Evolutionary conservation across 768 basidiomycete species (phyloP).

Genomic region (Obba rivulosa): DNA sequence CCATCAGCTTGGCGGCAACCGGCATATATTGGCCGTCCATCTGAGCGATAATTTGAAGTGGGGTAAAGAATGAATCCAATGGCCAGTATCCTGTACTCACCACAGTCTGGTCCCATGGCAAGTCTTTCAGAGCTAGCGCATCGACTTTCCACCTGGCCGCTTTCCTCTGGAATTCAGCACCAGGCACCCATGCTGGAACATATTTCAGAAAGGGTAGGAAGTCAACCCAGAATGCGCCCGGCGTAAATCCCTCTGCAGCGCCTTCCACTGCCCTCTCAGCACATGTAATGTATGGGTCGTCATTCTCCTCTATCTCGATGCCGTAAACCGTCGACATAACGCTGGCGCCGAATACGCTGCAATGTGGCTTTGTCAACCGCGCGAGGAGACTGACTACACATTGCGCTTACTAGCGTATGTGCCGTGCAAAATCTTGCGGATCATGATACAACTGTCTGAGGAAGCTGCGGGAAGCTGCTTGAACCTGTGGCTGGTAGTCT

Average conservation of each 20-base stretch:
- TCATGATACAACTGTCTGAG: slow-evolving; percentile 27
- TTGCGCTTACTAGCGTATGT: slow-evolving; percentile 6
- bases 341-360: slow-evolving; percentile 10
- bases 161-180: slow-evolving; percentile 17
- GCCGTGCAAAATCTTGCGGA: slow-evolving; percentile 6
- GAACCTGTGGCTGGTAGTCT: slow-evolving; percentile 15
- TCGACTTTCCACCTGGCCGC: slow-evolving; percentile 4
- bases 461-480: slow-evolving; percentile 31
- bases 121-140: slow-evolving; percentile 6
- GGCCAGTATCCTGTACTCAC: too few species aligned
- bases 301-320: slow-evolving; percentile 8
- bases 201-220: slow-evolving; percentile 13
- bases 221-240: slow-evolving; percentile 11
- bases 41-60: slow-evolving; percentile 2
- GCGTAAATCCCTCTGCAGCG: slow-evolving; percentile 4
- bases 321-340: slow-evolving; percentile 15
- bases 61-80: background rate
- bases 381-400: background rate
- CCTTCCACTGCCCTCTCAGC: slow-evolving; percentile 7
- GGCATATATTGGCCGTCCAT: slow-evolving; percentile 13
- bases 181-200: slow-evolving; percentile 21
- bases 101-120: slow-evolving; percentile 7
- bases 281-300: slow-evolving; percentile 4
- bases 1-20: slow-evolving; percentile 7
- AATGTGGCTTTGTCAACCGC: background rate